phyloP scores from a whole-genome alignment of 768 basidiomycete species.

The Albatrellus ellisii region DNA sequence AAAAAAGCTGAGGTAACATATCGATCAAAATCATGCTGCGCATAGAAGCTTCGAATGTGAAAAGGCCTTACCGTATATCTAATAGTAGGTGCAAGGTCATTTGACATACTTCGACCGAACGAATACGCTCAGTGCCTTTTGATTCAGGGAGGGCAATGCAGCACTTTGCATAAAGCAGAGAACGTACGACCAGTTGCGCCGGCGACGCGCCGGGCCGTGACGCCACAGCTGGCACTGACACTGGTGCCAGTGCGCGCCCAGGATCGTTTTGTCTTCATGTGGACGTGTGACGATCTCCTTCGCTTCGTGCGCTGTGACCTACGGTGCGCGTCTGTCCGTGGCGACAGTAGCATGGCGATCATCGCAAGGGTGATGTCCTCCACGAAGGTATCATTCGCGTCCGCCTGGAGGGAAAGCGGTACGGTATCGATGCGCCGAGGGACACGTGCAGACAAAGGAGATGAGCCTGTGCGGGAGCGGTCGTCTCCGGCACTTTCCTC shows the following conservation, averaged over 20 bases:
- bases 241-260: not conserved
- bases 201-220: conserved; percentile 3
- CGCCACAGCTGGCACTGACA: too few relatives aligned
- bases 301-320: conserved; percentile 7
- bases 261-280: not conserved
- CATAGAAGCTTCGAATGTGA: too few relatives aligned
- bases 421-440: not conserved
- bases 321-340: too few relatives aligned
- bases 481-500: conserved; percentile 12
- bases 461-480: conserved; percentile 8
- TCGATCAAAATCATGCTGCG: too few relatives aligned
- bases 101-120: not conserved
- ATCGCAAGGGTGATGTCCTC: conserved; percentile 11
- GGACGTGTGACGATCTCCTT: not conserved
- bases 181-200: conserved; percentile 8
- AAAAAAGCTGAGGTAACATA: too few relatives aligned
- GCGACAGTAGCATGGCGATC: conserved; percentile 9
- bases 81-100: too few relatives aligned
- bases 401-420: not conserved
- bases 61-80: too few relatives aligned
- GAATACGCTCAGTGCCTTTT: not conserved
- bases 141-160: not conserved
- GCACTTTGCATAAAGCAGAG: not conserved
- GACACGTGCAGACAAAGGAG: conserved; percentile 3
- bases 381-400: conserved; percentile 5